These are phyloP conservation scores for Yamadazyma conglobata DNA, from an alignment of 1,139 yeast genomes.

Conservation along the genomic window DNA sequence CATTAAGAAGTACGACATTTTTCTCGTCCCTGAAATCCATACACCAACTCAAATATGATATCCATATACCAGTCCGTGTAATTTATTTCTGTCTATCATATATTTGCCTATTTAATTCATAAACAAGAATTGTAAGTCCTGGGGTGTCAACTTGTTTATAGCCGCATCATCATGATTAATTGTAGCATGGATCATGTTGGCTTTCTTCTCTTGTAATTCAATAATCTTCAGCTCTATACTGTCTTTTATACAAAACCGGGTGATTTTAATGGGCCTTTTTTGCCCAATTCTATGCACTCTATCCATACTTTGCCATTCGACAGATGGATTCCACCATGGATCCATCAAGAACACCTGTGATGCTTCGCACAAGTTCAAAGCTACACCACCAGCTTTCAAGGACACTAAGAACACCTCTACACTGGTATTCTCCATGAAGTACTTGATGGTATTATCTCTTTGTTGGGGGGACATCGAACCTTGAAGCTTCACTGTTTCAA, in stretches of 20 bases:
- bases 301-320: constrained; percentile 98
- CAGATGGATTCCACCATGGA: constrained; percentile 99
- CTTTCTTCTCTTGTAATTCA: constrained; percentile 94
- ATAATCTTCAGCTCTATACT: constrained; percentile 95
- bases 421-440: constrained; percentile 86
- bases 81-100: too few species aligned
- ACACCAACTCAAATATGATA: too few species aligned
- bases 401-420: constrained; percentile 95
- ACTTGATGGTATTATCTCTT: constrained; percentile 83
- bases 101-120: too few species aligned
- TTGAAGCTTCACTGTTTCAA: constrained; percentile 86
- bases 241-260: constrained; percentile 90
- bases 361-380: constrained; percentile 92
- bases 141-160: constrained; percentile 80
- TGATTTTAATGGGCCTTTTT: constrained; percentile 88
- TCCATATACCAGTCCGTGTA: too few species aligned
- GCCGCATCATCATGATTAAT: constrained; percentile 91
- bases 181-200: constrained; percentile 96
- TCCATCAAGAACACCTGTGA: constrained; percentile 92
- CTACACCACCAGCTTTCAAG: constrained; percentile 97
- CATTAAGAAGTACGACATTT: too few species aligned
- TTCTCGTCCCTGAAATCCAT: too few species aligned
- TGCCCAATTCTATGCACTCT: constrained; percentile 98
- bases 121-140: constrained; percentile 90
- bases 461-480: constrained; percentile 97